Percentiles rank a stretch among this genome's conserved stretches.
Conservation (phyloP, 106 monocot species). For the Vanilla planifolia region DNA sequence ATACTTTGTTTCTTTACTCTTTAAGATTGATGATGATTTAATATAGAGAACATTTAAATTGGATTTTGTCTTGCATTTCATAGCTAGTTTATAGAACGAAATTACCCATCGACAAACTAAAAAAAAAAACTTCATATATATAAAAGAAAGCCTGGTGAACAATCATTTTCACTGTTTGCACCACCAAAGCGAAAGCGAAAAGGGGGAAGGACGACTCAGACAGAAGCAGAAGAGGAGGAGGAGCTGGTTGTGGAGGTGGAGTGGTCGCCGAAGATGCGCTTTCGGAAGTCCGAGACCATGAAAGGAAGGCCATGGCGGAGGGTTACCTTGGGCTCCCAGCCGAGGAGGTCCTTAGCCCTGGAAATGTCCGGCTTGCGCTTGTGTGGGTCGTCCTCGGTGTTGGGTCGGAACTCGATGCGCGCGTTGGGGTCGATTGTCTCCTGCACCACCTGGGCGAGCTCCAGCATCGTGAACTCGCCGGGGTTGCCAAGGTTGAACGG, state of each 20-base stretch:
- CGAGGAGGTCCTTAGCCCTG: conserved; percentile 65
- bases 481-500: conserved; percentile 96
- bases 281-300: conserved; percentile 85
- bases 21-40: no score
- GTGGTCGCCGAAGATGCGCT: conserved; percentile 70
- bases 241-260: neutral
- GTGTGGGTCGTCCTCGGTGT: conserved; percentile 91
- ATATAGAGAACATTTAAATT: no score
- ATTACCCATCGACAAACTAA: no score
- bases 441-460: conserved; percentile 85
- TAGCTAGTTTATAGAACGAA: no score
- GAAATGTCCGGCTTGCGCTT: conserved; percentile 85
- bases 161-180: no score
- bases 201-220: conserved; percentile 1
- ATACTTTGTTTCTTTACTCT: no score
- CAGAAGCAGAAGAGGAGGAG: neutral
- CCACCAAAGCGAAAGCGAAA: conserved; percentile 6
- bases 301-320: conserved; percentile 67
- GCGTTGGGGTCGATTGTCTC: conserved; percentile 89
- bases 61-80: no score
- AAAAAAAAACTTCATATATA: no score
- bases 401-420: conserved; percentile 56
- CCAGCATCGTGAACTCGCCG: conserved; percentile 95
- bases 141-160: no score
- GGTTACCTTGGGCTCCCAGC: conserved; percentile 78